phyloP scores from a whole-genome alignment of 2,329 filamentous ascomycete genomes.

The Hortaea sp. region DNA sequence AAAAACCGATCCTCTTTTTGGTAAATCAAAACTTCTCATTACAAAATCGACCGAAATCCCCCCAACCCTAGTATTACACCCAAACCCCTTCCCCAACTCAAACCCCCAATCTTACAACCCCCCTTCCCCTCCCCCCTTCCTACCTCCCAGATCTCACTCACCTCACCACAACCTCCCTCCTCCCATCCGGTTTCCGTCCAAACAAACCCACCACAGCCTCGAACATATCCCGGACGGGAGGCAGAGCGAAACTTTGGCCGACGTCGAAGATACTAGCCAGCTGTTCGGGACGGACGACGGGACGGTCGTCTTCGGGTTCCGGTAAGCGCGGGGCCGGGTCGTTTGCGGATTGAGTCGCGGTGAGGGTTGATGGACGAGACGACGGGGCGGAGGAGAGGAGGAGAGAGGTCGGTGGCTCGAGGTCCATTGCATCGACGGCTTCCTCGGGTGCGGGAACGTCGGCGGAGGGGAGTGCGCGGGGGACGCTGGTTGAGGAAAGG shows the following conservation, averaged over 20 bases:
- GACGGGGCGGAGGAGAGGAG: neutral
- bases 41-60: too few species aligned
- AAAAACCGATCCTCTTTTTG: too few species aligned
- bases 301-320: conserved; percentile 41
- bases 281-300: conserved; percentile 58
- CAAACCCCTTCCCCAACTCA: too few species aligned
- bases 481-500: conserved; percentile 21
- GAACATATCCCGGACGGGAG: conserved; percentile 66
- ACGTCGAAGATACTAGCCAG: conserved; percentile 61
- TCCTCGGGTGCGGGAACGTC: neutral
- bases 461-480: neutral
- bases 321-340: neutral
- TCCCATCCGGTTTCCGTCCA: conserved; percentile 41
- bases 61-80: too few species aligned
- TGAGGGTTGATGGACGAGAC: too few species aligned
- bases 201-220: conserved; percentile 59
- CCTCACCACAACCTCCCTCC: too few species aligned
- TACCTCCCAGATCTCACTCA: too few species aligned
- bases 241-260: conserved; percentile 57
- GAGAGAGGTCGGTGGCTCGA: neutral
- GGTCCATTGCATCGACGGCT: neutral
- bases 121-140: too few species aligned
- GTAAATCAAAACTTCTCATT: too few species aligned
- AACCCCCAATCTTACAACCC: too few species aligned
- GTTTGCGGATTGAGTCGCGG: too few species aligned